Evolutionary conservation across 2,329 filamentous ascomycete species (phyloP).

Genomic region (Cladosporium sp.): DNA sequence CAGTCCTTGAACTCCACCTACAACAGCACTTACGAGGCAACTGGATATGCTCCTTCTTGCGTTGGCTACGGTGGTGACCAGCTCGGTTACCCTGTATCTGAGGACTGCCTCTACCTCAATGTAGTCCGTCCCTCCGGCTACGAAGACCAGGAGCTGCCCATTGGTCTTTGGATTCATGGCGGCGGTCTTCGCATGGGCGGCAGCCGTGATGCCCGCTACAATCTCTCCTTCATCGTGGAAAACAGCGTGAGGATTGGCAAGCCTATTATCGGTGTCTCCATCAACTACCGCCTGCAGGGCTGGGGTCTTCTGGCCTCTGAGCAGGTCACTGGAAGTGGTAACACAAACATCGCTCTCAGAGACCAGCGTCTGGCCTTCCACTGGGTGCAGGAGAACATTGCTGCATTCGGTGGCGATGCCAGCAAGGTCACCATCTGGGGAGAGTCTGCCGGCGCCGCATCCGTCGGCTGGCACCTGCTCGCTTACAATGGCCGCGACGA

Average conservation of each 20-base stretch:
- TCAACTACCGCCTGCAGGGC: constrained; percentile 62
- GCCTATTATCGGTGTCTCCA: constrained; percentile 55
- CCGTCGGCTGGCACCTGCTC: constrained; percentile 44
- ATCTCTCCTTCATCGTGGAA: constrained; percentile 57
- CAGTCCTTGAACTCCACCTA: constrained; percentile 35
- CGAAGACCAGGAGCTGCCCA: constrained; percentile 46
- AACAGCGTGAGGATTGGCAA: constrained; percentile 38
- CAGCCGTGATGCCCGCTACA: constrained; percentile 55
- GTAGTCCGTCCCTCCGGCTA: constrained; percentile 52
- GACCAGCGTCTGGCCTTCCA: constrained; percentile 44
- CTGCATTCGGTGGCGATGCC: constrained; percentile 71
- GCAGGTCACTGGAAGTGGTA: constrained; percentile 49
- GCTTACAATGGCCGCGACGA: constrained; percentile 47
- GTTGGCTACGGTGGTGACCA: constrained; percentile 37
- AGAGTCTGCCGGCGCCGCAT: constrained; percentile 27
- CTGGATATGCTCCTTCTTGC: constrained; percentile 39
- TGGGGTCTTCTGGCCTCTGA: constrained; percentile 66
- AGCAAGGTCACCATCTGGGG: constrained; percentile 44
- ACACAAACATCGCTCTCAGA: constrained; percentile 46
- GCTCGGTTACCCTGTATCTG: constrained; percentile 38
- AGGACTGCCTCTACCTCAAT: constrained; percentile 62
- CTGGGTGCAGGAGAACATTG: constrained; percentile 43
- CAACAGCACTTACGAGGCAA: constrained; percentile 36
- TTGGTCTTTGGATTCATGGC: constrained; percentile 31
- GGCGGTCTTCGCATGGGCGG: constrained; percentile 50